A percentile compares a stretch with the other conserved stretches of the same genome.
Evolutionary conservation across 768 basidiomycete species (phyloP).

Genomic region (Pleurotus djamor): DNA sequence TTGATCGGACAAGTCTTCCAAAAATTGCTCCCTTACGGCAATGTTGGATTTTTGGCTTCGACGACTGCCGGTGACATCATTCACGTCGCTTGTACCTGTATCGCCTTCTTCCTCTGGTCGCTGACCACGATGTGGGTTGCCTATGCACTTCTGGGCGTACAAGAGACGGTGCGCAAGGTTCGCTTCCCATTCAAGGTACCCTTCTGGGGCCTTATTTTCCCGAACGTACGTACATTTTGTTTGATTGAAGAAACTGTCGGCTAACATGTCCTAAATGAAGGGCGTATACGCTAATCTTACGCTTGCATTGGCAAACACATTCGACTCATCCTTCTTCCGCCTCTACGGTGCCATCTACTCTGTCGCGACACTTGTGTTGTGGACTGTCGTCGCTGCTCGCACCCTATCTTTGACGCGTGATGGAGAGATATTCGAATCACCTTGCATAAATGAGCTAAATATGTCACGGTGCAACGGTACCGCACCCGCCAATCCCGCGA

Average conservation of each 20-base stretch:
- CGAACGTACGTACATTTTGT: slow-evolving; percentile 41
- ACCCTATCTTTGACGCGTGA: slow-evolving; percentile 33
- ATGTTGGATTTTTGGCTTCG: slow-evolving; percentile 4
- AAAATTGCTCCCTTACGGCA: slow-evolving; percentile 24
- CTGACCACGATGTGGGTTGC: slow-evolving; percentile 63
- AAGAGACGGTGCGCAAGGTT: slow-evolving; percentile 34
- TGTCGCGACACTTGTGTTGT: slow-evolving; percentile 45
- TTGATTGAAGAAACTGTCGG: neutral
- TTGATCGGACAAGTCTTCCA: slow-evolving; percentile 52
- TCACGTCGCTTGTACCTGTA: slow-evolving; percentile 42
- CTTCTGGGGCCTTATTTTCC: slow-evolving; percentile 73
- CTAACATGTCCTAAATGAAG: slow-evolving; percentile 19
- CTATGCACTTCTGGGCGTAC: slow-evolving; percentile 50
- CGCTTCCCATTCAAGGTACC: slow-evolving; percentile 51
- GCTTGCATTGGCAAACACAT: slow-evolving; percentile 42
- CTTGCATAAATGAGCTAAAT: slow-evolving; percentile 33
- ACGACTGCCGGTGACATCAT: slow-evolving; percentile 30
- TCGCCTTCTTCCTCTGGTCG: slow-evolving; percentile 57
- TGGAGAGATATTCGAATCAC: slow-evolving; percentile 40
- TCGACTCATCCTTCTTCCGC: slow-evolving; percentile 55
- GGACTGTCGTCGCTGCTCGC: slow-evolving; percentile 43
- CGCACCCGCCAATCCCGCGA: neutral
- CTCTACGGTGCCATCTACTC: slow-evolving; percentile 58
- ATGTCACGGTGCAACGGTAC: neutral
- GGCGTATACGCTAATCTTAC: slow-evolving; percentile 71